Conservation (phyloP, 2,329 filamentous ascomycete species). For the Microdochium bolleyi region DNA sequence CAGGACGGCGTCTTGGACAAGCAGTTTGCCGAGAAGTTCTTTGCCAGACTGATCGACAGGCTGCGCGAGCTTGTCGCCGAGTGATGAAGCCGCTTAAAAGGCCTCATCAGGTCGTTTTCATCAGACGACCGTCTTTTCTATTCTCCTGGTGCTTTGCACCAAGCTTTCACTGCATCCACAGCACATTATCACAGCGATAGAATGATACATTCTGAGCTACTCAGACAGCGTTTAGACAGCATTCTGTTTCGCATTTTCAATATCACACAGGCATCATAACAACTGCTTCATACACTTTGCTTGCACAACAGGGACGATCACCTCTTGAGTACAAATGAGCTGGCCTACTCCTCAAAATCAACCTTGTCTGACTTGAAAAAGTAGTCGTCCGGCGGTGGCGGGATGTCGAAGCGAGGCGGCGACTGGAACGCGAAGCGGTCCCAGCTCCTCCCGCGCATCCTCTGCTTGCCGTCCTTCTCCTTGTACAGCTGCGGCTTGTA, state of each 20-base stretch:
- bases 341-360: constrained; percentile 3
- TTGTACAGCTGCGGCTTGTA: constrained; percentile 4
- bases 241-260: too few relatives aligned
- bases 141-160: too few relatives aligned
- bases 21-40: constrained; percentile 8
- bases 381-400: constrained; percentile 2
- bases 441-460: constrained; percentile 1
- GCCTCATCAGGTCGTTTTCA: too few relatives aligned
- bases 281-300: too few relatives aligned
- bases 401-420: constrained; percentile 1
- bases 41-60: constrained; percentile 12
- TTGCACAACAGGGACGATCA: too few relatives aligned
- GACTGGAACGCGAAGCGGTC: constrained; percentile 1
- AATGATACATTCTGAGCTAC: too few relatives aligned
- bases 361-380: constrained; percentile 4
- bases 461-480: constrained; percentile 1
- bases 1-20: constrained; percentile 13
- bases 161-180: not conserved
- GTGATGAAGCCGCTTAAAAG: too few relatives aligned
- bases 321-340: not conserved
- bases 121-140: too few relatives aligned
- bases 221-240: too few relatives aligned
- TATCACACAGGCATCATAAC: too few relatives aligned
- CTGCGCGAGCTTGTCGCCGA: constrained; percentile 1
- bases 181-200: not conserved